Evolutionary conservation across 805 yeast species (phyloP), one percentile per base, ranked within the genome.

Genomic region (Sugiyamaella boreocaroliniensis): DNA sequence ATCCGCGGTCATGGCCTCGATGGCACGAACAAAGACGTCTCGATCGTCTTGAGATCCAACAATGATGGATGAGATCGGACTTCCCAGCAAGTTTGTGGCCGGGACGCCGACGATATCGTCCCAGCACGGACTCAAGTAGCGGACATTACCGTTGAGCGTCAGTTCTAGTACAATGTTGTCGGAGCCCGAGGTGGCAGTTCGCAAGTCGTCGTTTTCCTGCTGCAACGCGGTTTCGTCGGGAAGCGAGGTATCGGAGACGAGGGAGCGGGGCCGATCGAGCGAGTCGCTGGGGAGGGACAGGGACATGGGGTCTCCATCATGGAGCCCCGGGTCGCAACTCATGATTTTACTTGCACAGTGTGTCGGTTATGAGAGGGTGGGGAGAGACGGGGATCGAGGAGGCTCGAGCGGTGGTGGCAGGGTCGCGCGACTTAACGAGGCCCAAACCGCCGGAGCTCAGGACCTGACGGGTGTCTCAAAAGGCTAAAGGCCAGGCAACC

Each of bases 81-180:
- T 72, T 40, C 74, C 69, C 3, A 80, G 53, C n/a, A 86, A 73
- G 63, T 82, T 80, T 11, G 70, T 66, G 3, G 78, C 72, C 12
- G 72, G 73, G 0, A 89, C 84, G 1, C 62, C 58, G 43, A 14
- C 29, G 7, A 89, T 76, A 8, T 76, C 64, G 58, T 82, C 85
- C 97, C 97, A 92, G 58, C 84, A 79, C 57, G 78, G 79, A 56
- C 92, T 79, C 22, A 89, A 67, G 65, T 85, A 87, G 50, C 78
- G 77, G n/a, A 93, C 82, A 34, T 76, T 80, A 29, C 97, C 89
- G 61, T 83, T 84, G 64, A 89, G 69, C 62, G 85, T 90, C 55
- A 93, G 71, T 68, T 92, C 99, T 69, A 92, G 70, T 2, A 92
- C 83, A n/a, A 84, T 81, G 11, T 88, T 83, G 1, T 57, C 61